phyloP scores from a whole-genome alignment of 2,329 filamentous ascomycete species.

The Diaporthe vaccinii region DNA sequence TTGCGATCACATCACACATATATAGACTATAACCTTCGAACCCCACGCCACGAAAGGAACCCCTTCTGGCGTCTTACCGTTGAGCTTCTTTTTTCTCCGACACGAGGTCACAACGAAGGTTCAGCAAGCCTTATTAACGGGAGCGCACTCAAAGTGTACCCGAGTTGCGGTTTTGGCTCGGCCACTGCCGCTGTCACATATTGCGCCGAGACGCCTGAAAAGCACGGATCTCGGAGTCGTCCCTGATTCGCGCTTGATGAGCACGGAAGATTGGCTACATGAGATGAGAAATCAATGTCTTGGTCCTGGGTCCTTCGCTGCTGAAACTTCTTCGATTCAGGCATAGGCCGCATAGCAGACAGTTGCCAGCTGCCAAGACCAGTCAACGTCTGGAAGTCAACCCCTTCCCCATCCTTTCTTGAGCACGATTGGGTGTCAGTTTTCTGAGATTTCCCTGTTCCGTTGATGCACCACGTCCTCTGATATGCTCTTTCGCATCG shows the following conservation, averaged over 20 bases:
- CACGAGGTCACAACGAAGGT: neutral
- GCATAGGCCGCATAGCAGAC: constrained; percentile 9
- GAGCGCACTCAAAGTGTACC: neutral
- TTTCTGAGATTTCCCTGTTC: neutral
- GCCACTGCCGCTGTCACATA: constrained; percentile 20
- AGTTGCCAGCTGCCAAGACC: constrained; percentile 27
- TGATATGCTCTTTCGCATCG: constrained; percentile 10
- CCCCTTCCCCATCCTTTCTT: constrained; percentile 26
- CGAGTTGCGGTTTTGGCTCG: constrained; percentile 11
- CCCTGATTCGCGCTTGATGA: constrained; percentile 33
- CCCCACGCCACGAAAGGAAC: neutral
- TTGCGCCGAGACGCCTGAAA: constrained; percentile 28
- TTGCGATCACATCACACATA: constrained; percentile 18
- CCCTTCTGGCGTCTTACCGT: neutral
- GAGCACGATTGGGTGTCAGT: constrained; percentile 7
- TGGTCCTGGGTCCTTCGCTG: constrained; percentile 14
- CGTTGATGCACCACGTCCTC: constrained; percentile 16
- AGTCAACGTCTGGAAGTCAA: constrained; percentile 26
- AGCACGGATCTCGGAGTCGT: constrained; percentile 11
- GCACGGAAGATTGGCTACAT: constrained; percentile 25
- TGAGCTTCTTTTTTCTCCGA: constrained; percentile 13
- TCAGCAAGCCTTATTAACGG: neutral
- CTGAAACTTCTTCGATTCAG: constrained; percentile 30
- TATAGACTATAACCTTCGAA: neutral
- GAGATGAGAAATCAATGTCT: constrained; percentile 28